These are phyloP conservation scores for Wallacemonas rigidus DNA, from an alignment of 208 protist species.

Conservation along the genomic window DNA sequence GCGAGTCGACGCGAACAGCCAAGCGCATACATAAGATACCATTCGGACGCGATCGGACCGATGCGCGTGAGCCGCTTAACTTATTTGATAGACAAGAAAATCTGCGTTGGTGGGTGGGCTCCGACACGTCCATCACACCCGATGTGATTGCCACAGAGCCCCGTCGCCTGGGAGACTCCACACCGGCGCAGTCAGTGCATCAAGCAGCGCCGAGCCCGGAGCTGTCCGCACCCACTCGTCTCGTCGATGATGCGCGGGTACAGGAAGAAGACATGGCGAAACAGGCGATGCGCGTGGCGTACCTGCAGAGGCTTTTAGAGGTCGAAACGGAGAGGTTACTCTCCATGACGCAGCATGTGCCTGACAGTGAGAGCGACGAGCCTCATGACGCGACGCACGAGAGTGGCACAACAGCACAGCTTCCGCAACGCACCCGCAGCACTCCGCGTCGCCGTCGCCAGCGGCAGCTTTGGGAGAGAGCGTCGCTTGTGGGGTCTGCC, in stretches of 20 bases:
- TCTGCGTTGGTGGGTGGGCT: background rate
- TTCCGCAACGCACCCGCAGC: background rate
- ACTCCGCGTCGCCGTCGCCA: background rate
- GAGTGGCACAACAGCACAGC: background rate
- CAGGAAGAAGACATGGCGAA: background rate
- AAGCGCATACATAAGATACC: background rate
- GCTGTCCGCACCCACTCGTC: too few species aligned
- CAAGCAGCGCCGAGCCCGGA: too few species aligned
- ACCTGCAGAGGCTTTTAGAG: constrained; percentile 6
- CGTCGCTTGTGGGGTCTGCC: background rate
- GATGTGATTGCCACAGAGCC: too few species aligned
- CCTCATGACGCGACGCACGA: background rate
- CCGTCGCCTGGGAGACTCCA: too few species aligned
- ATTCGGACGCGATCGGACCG: constrained; percentile 10
- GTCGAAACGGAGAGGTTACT: constrained; percentile 1
- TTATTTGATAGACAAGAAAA: constrained; percentile 7
- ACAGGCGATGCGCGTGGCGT: constrained; percentile 10
- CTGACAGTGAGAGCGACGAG: background rate
- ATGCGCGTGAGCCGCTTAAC: constrained; percentile 12
- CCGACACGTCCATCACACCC: too few species aligned
- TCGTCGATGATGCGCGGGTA: too few species aligned
- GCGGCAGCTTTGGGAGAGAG: constrained; percentile 2
- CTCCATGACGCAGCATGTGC: background rate
- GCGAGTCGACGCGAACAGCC: background rate
- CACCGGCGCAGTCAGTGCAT: too few species aligned